Evolutionary conservation across 1,284 basidiomycete genomes (phyloP).

Genomic region (Chiua sp.): DNA sequence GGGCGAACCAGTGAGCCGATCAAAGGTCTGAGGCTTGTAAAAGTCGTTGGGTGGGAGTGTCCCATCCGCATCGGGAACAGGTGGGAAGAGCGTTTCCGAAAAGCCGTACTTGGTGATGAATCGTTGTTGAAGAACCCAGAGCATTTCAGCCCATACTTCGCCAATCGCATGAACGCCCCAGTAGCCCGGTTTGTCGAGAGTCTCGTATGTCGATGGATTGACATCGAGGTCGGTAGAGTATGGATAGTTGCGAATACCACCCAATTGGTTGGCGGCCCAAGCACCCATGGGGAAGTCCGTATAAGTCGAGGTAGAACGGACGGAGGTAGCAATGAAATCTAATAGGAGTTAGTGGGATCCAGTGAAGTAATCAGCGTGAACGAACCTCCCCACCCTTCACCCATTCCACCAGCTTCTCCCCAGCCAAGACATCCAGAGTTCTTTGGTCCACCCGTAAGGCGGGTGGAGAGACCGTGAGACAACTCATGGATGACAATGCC

Average conservation of each 20-base stretch:
- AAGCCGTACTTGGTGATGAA: slow-evolving; percentile 86
- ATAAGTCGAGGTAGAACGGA: slow-evolving; percentile 77
- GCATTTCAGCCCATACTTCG: slow-evolving; percentile 96
- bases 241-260: slow-evolving; percentile 88
- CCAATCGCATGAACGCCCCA: slow-evolving; percentile 94
- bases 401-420: slow-evolving; percentile 97
- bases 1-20: slow-evolving; percentile 43
- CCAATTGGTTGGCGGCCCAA: slow-evolving; percentile 85
- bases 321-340: slow-evolving; percentile 86
- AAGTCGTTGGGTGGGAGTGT: slow-evolving; percentile 72
- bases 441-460: slow-evolving; percentile 91
- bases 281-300: slow-evolving; percentile 90
- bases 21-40: slow-evolving; percentile 58
- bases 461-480: slow-evolving; percentile 90
- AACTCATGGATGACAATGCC: slow-evolving; percentile 94
- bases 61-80: slow-evolving; percentile 63
- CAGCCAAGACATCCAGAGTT: slow-evolving; percentile 95
- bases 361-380: slow-evolving; percentile 7
- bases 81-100: slow-evolving; percentile 82
- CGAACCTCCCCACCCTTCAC: slow-evolving; percentile 88
- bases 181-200: slow-evolving; percentile 92
- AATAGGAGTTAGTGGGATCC: slow-evolving; percentile 9
- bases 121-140: slow-evolving; percentile 83
- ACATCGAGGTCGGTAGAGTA: slow-evolving; percentile 82
- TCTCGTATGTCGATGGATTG: slow-evolving; percentile 95